Conservation (phyloP, 1,284 basidiomycete genomes). For the Retiboletus flavoniger region DNA sequence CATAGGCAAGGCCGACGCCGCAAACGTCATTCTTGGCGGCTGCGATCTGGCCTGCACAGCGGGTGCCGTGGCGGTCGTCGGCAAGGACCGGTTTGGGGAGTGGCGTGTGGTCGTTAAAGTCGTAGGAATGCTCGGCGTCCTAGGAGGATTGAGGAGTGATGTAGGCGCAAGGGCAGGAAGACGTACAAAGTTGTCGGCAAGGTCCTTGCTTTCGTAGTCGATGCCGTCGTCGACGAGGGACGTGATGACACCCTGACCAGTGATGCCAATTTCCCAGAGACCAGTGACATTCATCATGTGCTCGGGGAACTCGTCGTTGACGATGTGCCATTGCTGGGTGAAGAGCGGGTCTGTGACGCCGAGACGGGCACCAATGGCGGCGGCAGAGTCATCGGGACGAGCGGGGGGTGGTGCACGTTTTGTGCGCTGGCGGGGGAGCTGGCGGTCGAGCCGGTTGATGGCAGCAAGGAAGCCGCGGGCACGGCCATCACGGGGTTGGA, state of each 20-base stretch:
- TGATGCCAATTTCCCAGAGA: slow-evolving; percentile 86
- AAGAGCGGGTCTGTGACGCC: slow-evolving; percentile 88
- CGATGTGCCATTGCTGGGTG: slow-evolving; percentile 88
- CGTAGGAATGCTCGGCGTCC: slow-evolving; percentile 90
- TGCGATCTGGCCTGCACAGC: slow-evolving; percentile 98
- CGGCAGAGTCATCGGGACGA: slow-evolving; percentile 35
- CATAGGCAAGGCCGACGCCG: slow-evolving; percentile 92
- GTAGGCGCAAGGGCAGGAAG: background rate
- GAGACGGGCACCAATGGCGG: slow-evolving; percentile 60
- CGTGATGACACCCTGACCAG: slow-evolving; percentile 83
- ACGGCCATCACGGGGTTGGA: slow-evolving; percentile 25
- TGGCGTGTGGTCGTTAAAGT: slow-evolving; percentile 93
- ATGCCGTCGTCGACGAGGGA: slow-evolving; percentile 96
- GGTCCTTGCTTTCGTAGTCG: slow-evolving; percentile 86
- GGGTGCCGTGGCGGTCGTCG: slow-evolving; percentile 97
- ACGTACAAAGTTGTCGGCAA: slow-evolving; percentile 90
- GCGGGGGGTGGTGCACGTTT: slow-evolving; percentile 71
- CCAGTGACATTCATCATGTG: slow-evolving; percentile 84
- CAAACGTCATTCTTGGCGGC: slow-evolving; percentile 95
- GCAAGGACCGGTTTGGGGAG: slow-evolving; percentile 85
- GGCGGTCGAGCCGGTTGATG: slow-evolving; percentile 56
- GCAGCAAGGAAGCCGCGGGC: slow-evolving; percentile 50
- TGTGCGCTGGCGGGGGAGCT: slow-evolving; percentile 59
- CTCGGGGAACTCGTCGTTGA: slow-evolving; percentile 72
- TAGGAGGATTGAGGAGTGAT: slow-evolving; percentile 34